Percentiles rank a stretch among this genome's conserved stretches.
Conservation (phyloP, 768 basidiomycete species). For the Podaxis carcinomalis region DNA sequence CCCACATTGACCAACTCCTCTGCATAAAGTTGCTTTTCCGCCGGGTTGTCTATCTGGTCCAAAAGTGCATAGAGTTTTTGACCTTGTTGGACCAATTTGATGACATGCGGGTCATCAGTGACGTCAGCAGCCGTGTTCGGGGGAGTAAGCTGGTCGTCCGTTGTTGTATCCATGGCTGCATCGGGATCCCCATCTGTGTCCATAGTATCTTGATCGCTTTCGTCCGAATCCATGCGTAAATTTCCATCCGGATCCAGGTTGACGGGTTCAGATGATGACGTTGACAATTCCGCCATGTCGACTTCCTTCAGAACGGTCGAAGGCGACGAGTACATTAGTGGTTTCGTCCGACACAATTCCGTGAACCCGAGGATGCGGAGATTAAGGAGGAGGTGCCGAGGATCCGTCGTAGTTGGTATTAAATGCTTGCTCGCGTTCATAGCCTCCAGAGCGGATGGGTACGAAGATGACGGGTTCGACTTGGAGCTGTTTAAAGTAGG, state of each 20-base stretch:
- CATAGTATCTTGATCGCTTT: neutral
- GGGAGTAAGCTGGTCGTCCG: neutral
- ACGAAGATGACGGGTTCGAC: slow-evolving; percentile 8
- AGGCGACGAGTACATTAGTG: slow-evolving; percentile 34
- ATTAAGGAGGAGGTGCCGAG: slow-evolving; percentile 77
- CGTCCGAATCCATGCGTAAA: neutral
- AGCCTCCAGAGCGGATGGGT: slow-evolving; percentile 17
- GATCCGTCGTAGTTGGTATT: slow-evolving; percentile 61
- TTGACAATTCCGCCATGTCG: slow-evolving; percentile 7
- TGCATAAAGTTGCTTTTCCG: slow-evolving; percentile 57
- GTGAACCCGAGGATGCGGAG: slow-evolving; percentile 85
- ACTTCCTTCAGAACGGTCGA: neutral
- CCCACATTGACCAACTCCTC: slow-evolving; percentile 73
- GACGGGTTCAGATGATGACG: neutral
- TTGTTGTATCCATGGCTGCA: neutral
- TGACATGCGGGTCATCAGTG: slow-evolving; percentile 4
- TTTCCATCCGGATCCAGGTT: neutral
- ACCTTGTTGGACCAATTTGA: slow-evolving; percentile 24
- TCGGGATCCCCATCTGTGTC: slow-evolving; percentile 5
- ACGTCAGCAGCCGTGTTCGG: neutral
- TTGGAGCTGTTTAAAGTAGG: neutral
- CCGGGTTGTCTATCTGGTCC: slow-evolving; percentile 46
- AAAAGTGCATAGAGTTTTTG: slow-evolving; percentile 67
- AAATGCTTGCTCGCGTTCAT: slow-evolving; percentile 39
- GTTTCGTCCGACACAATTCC: slow-evolving; percentile 75